Evolutionary conservation across 2,329 filamentous ascomycete genomes (phyloP).

Genomic region (Trichoderma koningii): DNA sequence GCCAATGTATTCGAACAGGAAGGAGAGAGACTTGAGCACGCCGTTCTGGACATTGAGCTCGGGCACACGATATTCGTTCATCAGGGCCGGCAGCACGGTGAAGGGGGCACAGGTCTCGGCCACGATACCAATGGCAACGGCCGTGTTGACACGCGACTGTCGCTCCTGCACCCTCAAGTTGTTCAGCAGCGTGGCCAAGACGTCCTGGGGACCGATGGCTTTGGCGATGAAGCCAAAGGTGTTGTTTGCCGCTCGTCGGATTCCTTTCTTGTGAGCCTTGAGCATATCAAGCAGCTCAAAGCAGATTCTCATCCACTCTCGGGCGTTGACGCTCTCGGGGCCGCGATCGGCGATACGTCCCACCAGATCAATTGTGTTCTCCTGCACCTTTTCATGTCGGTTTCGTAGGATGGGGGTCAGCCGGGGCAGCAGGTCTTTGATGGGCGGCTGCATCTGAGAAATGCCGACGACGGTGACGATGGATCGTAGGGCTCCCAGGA

Average conservation of each 20-base stretch:
- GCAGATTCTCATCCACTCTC: conserved; percentile 99
- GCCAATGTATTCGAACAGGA: conserved; percentile 98
- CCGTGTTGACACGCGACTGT: conserved; percentile 97
- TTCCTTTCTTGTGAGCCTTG: conserved; percentile 99
- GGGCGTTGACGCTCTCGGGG: conserved; percentile 91
- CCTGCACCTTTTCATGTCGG: conserved; percentile 97
- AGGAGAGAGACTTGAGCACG: conserved; percentile 93
- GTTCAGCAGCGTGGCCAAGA: conserved; percentile 91
- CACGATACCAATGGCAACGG: conserved; percentile 96
- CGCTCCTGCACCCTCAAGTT: conserved; percentile 96
- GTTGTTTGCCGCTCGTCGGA: conserved; percentile 96
- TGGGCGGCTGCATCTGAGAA: conserved; percentile 96
- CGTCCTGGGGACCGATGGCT: conserved; percentile 96
- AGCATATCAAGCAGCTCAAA: conserved; percentile 99
- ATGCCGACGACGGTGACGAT: conserved; percentile 99
- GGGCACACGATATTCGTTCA: conserved; percentile 99
- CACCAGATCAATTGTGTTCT: conserved; percentile 97
- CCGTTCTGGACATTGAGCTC: conserved; percentile 99
- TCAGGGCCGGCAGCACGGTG: conserved; percentile 94
- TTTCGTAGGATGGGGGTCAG: conserved; percentile 98
- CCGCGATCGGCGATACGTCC: conserved; percentile 97
- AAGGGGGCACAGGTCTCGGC: conserved; percentile 98
- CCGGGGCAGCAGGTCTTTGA: conserved; percentile 91
- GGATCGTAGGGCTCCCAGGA: conserved; percentile 88
- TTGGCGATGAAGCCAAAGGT: conserved; percentile 99